Base-by-base conservation (phyloP, 1,139 yeast genomes). In the Saccharomyces hybrid region DNA sequence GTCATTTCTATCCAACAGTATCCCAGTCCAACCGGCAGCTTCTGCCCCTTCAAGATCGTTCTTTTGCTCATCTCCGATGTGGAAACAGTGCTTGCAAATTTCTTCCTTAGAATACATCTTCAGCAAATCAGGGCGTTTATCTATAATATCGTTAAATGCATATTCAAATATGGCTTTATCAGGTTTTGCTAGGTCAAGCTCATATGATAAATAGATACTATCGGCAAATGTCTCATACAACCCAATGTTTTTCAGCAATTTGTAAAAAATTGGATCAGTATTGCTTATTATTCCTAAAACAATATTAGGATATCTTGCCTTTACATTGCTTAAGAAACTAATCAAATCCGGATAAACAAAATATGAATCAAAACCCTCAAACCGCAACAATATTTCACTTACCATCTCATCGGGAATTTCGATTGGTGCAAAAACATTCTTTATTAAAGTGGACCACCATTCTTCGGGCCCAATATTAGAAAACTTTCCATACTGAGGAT, bases 371-470 rank as follows among this genome's bases (percentile, higher is more conserved):
- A 70, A 66, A 0, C 80, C 75, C 3, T 76, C 73, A 62, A 84
- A 83, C 52, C 73, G 76, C 4, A 64, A 61, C 26, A 82, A 67
- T 26, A 84, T 71, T 9, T 76, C 77, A 31, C 68, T 63, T 2
- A 72, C 60, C 69, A 73, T 68, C 38, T 61, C 58, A 8, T 61
- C 54, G 4, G 73, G 63, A 7, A 65, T 59, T 3, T 52, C 53
- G 7, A 58, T 48, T 4, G 75, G 73, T 12, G 68, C 65, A 60
- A 81, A 81, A 2, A 80, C 62, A 24, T 69, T 61, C 8, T 70
- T 72, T 2, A 85, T 75, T 48, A 84, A 65, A 48, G 74, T 71
- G 55, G 68, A 69, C 91, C 91, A 85, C 88, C 89, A 85, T 38
- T 76, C 73, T 21, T 73, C 73, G 14, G 77, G 70, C 0, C 69